These are phyloP conservation scores for Fusarium marasasianum DNA, from an alignment of 2,329 filamentous ascomycete species.

Conservation along the genomic window DNA sequence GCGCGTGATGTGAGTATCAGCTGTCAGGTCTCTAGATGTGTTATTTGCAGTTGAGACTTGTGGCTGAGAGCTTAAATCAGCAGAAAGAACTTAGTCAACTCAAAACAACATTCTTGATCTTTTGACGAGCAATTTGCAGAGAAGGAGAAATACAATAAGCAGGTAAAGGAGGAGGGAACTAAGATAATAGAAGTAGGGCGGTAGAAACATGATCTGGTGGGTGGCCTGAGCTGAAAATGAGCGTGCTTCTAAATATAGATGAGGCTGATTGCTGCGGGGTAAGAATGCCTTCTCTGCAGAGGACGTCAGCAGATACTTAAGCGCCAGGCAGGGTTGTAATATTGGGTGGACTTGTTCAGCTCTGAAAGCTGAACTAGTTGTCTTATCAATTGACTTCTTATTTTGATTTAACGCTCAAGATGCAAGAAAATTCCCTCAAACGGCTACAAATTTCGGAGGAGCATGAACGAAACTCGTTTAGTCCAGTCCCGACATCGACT, in stretches of 20 bases:
- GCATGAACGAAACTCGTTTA: background rate
- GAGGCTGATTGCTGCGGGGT: background rate
- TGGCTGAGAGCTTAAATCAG: no score
- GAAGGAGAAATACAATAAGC: no score
- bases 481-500: background rate
- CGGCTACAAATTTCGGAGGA: fast-evolving
- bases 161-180: fast-evolving
- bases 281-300: fast-evolving
- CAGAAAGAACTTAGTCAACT: no score
- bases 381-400: fast-evolving
- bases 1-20: no score
- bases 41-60: no score
- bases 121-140: no score
- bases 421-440: fast-evolving
- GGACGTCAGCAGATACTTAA: background rate
- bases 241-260: background rate
- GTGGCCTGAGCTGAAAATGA: background rate
- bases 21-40: no score
- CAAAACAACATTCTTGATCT: no score
- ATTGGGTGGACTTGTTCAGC: background rate
- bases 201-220: background rate
- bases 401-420: fast-evolving
- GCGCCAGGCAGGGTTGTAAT: background rate
- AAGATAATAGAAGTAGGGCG: background rate
- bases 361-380: fast-evolving